Base-by-base conservation (phyloP, 305 asterid genomes). In the Euphrasia arctica region DNA sequence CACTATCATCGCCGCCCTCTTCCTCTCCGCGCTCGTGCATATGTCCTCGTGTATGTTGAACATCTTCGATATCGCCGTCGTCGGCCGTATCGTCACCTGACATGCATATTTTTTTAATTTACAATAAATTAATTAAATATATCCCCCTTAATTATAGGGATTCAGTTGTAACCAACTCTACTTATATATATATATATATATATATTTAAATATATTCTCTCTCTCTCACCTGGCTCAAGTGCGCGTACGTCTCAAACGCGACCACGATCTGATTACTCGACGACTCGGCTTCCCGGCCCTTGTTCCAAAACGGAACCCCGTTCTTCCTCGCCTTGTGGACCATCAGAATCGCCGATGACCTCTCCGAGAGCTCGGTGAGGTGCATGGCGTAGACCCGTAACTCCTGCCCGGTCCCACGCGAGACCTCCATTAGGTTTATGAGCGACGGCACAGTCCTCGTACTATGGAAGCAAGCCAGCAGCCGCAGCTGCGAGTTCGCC, bases 1-100 rank as follows among this genome's bases (percentile, higher is more conserved):
- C 59, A 85, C 70, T 64, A 88, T 82, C 89, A 88, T 80, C 3
- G 84, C 86, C 1, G 74, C 83, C 61, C 62, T 71, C 67, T 83
- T 88, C 58, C 68, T 41, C 39, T 60, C 73, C 1, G 96, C 96
- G 39, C 91, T 67, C 0, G 60, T 14, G 36, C 85, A 70, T 7
- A 88, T 82, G 62, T 88, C 96, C 63, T 85, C 89, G n/a, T 88
- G 96, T 83, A 88, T 88, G 70, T 70, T 82, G 2, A 84, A 72
- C 77, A 81, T 69, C 4, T 80, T 50, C 9, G 96, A 85, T 63
- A 85, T 84, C 7, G 89, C 85, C 6, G 96, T 85, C 4, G 83
- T 78, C 8, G 91, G 91, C 9, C 79, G 74, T 25, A 88, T 78
- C 1, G 85, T 18, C 22, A 18, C 22, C 22, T 18, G 22, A 18